Evolutionary conservation across 2,329 filamentous ascomycete species (phyloP).

Genomic region (Aureobasidium sp.): DNA sequence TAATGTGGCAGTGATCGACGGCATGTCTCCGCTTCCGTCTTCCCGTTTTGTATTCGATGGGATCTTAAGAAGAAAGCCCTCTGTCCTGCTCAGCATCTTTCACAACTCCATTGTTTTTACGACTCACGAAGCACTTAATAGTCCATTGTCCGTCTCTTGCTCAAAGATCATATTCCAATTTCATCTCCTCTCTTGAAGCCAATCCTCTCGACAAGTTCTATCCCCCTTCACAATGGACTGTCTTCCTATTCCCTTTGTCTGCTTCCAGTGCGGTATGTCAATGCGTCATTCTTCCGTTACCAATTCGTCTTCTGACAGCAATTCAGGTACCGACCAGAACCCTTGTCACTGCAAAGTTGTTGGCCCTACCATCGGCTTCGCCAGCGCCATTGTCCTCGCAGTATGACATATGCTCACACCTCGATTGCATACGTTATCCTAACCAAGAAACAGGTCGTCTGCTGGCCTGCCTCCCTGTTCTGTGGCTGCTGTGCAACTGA

Average conservation of each 20-base stretch:
- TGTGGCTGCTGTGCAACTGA: constrained; percentile 32
- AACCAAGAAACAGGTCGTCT: constrained; percentile 22
- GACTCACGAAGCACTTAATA: background rate
- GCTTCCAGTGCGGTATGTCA: constrained; percentile 30
- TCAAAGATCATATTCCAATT: background rate
- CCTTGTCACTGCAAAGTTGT: constrained; percentile 33
- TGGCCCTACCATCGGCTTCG: constrained; percentile 31
- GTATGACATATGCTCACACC: constrained; percentile 10
- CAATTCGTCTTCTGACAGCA: background rate
- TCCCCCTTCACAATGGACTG: constrained; percentile 16
- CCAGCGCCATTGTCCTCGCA: constrained; percentile 26
- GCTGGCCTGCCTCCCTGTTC: constrained; percentile 31
- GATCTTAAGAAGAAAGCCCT: background rate
- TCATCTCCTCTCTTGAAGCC: background rate
- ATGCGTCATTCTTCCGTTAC: background rate
- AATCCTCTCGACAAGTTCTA: too few relatives aligned
- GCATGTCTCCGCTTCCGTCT: background rate
- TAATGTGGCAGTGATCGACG: background rate
- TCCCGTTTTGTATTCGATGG: background rate
- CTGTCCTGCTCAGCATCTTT: background rate
- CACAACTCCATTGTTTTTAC: background rate
- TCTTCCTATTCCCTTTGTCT: constrained; percentile 26
- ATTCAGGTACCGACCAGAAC: constrained; percentile 24
- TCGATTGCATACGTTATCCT: background rate
- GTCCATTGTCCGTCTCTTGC: background rate